Percentiles rank a stretch among this genome's conserved stretches.
Evolutionary conservation across 2,329 filamentous ascomycete genomes (phyloP).

Genomic region (Spiromastix sp.): DNA sequence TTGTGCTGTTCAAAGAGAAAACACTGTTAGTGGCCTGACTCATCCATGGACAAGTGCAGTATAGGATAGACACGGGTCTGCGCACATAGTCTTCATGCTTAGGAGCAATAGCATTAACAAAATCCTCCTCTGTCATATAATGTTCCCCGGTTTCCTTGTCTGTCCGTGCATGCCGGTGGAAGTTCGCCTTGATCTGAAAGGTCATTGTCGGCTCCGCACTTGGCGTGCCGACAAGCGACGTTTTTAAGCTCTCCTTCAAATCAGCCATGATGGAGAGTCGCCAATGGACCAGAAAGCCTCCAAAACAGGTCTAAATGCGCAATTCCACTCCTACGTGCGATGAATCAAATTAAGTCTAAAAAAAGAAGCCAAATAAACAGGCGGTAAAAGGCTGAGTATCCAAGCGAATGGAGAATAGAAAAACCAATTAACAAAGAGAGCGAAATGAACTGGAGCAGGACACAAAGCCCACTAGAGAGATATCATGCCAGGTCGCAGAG

Average conservation of each 20-base stretch:
- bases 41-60: too few relatives aligned
- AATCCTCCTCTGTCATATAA: conserved; percentile 75
- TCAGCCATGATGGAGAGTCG: conserved; percentile 29
- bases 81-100: conserved; percentile 82
- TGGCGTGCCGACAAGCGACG: conserved; percentile 57
- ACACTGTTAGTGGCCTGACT: background rate
- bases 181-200: conserved; percentile 63
- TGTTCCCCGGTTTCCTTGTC: conserved; percentile 66
- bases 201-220: conserved; percentile 53
- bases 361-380: background rate
- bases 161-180: conserved; percentile 64
- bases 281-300: background rate
- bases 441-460: too few relatives aligned
- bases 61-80: conserved; percentile 13
- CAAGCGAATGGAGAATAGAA: background rate
- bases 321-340: background rate
- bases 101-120: conserved; percentile 83
- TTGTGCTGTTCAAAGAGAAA: conserved; percentile 59
- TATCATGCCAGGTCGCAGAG: too few relatives aligned
- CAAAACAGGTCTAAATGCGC: background rate
- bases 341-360: background rate
- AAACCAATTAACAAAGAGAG: too few relatives aligned
- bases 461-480: too few relatives aligned
- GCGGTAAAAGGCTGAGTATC: background rate
- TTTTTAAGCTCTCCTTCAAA: conserved; percentile 65